phyloP scores from a whole-genome alignment of 1,284 basidiomycete species.

The Irpex sp. region DNA sequence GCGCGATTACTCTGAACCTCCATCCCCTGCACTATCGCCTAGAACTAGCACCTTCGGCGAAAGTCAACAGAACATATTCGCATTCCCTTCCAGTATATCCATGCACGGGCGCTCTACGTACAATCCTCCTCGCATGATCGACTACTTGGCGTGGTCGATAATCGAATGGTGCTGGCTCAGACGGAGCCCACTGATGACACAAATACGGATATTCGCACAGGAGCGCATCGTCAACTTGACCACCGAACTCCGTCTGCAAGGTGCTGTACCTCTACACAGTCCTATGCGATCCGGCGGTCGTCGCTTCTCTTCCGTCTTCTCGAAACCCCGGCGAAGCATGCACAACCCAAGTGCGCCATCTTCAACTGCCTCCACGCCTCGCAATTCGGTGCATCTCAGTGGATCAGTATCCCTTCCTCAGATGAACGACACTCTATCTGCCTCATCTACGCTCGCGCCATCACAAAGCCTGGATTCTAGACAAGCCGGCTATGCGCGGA shows the following conservation, averaged over 20 bases:
- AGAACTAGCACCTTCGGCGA: constrained; percentile 24
- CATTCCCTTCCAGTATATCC: constrained; percentile 19
- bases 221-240: constrained; percentile 53
- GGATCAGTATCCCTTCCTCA: constrained; percentile 23
- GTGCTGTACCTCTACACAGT: constrained; percentile 20
- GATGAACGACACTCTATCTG: constrained; percentile 17
- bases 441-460: constrained; percentile 12
- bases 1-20: constrained; percentile 34
- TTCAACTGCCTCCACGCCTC: constrained; percentile 40
- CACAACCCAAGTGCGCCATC: constrained; percentile 10
- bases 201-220: constrained; percentile 58
- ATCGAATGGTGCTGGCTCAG: constrained; percentile 63
- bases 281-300: constrained; percentile 29
- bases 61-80: constrained; percentile 22
- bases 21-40: constrained; percentile 42
- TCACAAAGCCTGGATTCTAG: constrained; percentile 27
- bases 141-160: constrained; percentile 72
- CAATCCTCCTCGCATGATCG: constrained; percentile 51
- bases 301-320: constrained; percentile 40
- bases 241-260: constrained; percentile 34
- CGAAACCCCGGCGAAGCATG: constrained; percentile 40
- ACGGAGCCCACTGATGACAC: constrained; percentile 57
- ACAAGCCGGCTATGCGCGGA: constrained; percentile 40
- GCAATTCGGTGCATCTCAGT: constrained; percentile 36
- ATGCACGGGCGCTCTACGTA: constrained; percentile 16